phyloP scores from a whole-genome alignment of 768 basidiomycete genomes.

The Leccinum boreale region DNA sequence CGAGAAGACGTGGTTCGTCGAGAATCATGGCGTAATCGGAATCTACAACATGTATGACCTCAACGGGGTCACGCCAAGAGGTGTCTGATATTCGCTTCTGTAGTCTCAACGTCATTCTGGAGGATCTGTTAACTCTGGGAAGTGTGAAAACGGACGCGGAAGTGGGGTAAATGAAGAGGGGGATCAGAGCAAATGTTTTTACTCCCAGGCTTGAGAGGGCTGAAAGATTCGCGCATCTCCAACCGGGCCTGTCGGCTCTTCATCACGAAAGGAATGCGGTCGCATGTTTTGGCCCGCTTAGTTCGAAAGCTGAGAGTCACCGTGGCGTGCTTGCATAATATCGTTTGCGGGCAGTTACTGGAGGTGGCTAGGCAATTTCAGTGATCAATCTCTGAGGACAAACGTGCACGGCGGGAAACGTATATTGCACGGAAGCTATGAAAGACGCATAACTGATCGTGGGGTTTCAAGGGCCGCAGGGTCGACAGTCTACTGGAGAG shows the following conservation, averaged over 20 bases:
- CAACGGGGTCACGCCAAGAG: conserved; percentile 16
- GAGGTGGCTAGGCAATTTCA: neutral
- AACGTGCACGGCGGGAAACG: neutral
- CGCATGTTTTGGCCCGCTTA: neutral
- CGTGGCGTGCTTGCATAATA: neutral
- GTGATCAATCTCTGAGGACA: no score
- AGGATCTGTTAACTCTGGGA: neutral
- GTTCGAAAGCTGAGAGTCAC: neutral
- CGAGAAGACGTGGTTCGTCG: conserved; percentile 17
- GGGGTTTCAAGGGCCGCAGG: neutral
- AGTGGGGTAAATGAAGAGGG: neutral
- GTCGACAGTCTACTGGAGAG: neutral
- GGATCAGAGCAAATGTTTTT: neutral
- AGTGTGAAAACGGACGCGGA: neutral
- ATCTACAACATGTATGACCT: conserved; percentile 15
- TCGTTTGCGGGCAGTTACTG: neutral
- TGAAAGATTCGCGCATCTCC: neutral
- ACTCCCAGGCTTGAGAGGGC: neutral
- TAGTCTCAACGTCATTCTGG: neutral
- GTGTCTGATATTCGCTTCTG: neutral
- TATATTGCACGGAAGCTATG: no score
- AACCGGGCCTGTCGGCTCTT: neutral
- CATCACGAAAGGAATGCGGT: neutral
- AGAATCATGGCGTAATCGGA: conserved; percentile 11
- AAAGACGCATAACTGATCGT: neutral